These are phyloP conservation scores for Kwoniella pini DNA, from an alignment of 768 basidiomycete genomes.

Conservation along the genomic window DNA sequence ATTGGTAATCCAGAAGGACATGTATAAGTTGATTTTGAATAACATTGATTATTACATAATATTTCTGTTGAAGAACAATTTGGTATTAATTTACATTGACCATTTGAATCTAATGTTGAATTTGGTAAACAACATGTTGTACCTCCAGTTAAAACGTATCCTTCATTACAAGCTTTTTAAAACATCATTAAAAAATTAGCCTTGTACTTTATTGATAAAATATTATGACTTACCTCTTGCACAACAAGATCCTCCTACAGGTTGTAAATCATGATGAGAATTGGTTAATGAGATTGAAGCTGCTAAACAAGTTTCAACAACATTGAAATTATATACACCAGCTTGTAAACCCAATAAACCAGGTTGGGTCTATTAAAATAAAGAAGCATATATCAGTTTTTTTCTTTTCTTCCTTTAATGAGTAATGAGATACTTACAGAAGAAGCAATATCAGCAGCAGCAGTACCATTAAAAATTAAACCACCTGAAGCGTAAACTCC, in stretches of 20 bases:
- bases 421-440: slow-evolving; percentile 11
- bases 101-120: slow-evolving; percentile 8
- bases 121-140: slow-evolving; percentile 11
- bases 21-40: slow-evolving; percentile 16
- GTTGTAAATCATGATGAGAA: slow-evolving; percentile 17
- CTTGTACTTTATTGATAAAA: too few species aligned
- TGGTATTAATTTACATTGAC: slow-evolving; percentile 17
- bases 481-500: slow-evolving; percentile 16
- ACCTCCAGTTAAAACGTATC: slow-evolving; percentile 18
- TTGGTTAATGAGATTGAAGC: slow-evolving; percentile 13
- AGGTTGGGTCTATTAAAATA: slow-evolving; percentile 13
- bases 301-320: slow-evolving; percentile 16
- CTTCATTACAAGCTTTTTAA: slow-evolving; percentile 16
- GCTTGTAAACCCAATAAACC: slow-evolving; percentile 15
- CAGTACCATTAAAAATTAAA: slow-evolving; percentile 7
- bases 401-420: neutral
- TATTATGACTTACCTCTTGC: slow-evolving; percentile 19
- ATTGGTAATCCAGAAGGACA: slow-evolving; percentile 27
- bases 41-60: slow-evolving; percentile 23
- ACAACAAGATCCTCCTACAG: slow-evolving; percentile 23
- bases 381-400: neutral
- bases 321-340: slow-evolving; percentile 23
- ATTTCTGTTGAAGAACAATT: slow-evolving; percentile 23
- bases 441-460: slow-evolving; percentile 13
- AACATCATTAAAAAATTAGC: too few species aligned